These are phyloP conservation scores for Pseudohyphozyma bogoriensis DNA, from an alignment of 768 basidiomycete species.

Conservation along the genomic window DNA sequence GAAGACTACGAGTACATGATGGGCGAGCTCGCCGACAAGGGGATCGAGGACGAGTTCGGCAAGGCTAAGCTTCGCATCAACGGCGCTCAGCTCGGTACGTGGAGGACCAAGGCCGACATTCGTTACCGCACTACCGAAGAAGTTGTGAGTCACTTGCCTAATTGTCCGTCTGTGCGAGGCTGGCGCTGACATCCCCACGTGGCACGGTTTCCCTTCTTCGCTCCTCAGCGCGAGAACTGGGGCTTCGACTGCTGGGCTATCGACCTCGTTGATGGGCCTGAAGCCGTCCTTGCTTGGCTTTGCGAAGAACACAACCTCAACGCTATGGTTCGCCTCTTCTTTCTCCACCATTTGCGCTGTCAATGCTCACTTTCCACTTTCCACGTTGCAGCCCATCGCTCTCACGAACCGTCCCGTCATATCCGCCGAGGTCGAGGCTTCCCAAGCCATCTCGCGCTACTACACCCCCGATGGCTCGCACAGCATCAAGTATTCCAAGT, in stretches of 20 bases:
- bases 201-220: too few species aligned
- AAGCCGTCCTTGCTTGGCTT: conserved; percentile 63
- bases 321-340: conserved; percentile 50
- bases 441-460: conserved; percentile 7
- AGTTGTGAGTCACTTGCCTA: background rate
- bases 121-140: too few species aligned
- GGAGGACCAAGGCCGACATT: background rate
- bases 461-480: conserved; percentile 11
- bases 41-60: conserved; percentile 1
- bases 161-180: background rate
- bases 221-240: conserved; percentile 47
- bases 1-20: conserved; percentile 67
- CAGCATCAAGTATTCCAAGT: conserved; percentile 37
- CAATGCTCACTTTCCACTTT: background rate
- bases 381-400: conserved; percentile 43
- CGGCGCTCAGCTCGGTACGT: conserved; percentile 7
- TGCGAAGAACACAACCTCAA: conserved; percentile 56
- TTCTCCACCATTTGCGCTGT: too few species aligned
- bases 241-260: conserved; percentile 77
- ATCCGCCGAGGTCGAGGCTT: background rate
- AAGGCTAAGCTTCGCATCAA: conserved; percentile 22
- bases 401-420: conserved; percentile 50
- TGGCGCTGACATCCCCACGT: background rate
- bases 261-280: conserved; percentile 67
- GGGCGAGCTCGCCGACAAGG: conserved; percentile 48